Base-by-base conservation (phyloP, 805 yeast species). In the Saccharomyces eubayanus region DNA sequence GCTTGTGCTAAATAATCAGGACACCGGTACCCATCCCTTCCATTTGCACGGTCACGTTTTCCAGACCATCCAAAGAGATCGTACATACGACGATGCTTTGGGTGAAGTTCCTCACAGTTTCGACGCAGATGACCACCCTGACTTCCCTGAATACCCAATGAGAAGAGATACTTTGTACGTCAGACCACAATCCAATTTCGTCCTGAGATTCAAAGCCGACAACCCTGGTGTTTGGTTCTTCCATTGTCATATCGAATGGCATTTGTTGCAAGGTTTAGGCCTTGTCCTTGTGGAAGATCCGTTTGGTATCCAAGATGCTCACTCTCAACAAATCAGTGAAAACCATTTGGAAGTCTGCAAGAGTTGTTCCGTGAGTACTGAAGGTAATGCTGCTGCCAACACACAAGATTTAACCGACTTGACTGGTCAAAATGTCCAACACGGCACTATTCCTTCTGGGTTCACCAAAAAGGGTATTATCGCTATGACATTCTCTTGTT, bases 191-290 rank as follows among this genome's bases (percentile, higher is more conserved):
- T 90, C 97, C 1, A 84, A 88, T 74, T 79, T 90, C 65, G 91
- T 89, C 31, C 66, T 92, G 58, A 81, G 98, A 68, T 92, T 90
- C 78, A 81, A 80, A 66, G 96, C 98, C 52, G 84, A 87, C 69
- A 94, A 94, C 71, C 99, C 98, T 31, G 99, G 99, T 76, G 91
- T 91, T 47, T 92, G 98, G 99, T 81, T 84, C 71, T 94, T 94
- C 95, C 99, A 92, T 75, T 92, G 99, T 74, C 99, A 92, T 71
- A 87, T 94, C 65, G 98, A 94, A 71, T 92, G 99, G 99, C 99
- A 94, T 75, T 80, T 92, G 77, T 79, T 84, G 65, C 98, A 94
- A 76, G 99, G 99, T 66, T 79, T 92, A 63, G 96, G 96, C 11
- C 63, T 90, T 53, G 76, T 78, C 10, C 74, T 94, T 47, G 74